Evolutionary conservation across 163 green algal species (phyloP).

Genomic region (Scenedesmus sp.): DNA sequence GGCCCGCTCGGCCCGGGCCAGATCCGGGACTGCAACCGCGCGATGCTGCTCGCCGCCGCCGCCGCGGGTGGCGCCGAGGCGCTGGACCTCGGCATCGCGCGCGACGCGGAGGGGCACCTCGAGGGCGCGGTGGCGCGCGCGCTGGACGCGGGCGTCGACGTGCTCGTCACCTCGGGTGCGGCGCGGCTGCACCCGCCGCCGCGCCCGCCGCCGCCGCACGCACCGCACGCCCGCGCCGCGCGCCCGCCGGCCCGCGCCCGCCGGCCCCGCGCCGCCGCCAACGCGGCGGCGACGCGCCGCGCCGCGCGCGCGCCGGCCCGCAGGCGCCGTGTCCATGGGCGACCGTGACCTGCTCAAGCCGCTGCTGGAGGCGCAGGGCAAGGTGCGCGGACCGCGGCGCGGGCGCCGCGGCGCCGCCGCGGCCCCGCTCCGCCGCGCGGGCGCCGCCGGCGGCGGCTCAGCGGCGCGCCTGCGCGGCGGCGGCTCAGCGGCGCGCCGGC

Average conservation of each 20-base stretch:
- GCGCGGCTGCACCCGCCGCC: too few relatives aligned
- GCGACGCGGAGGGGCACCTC: conserved; percentile 63
- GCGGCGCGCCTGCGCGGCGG: too few relatives aligned
- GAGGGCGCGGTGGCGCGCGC: conserved; percentile 62
- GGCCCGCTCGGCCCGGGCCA: conserved; percentile 69
- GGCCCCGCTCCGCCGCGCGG: too few relatives aligned
- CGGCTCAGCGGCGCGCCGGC: too few relatives aligned
- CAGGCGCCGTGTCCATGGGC: conserved; percentile 97
- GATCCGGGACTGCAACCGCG: conserved; percentile 93
- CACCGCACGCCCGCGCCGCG: too few relatives aligned
- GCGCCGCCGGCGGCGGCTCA: too few relatives aligned
- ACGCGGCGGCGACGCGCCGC: too few relatives aligned
- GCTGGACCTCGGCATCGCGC: conserved; percentile 79
- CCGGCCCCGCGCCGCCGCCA: too few relatives aligned
- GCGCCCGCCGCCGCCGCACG: too few relatives aligned
- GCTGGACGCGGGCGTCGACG: conserved; percentile 64
- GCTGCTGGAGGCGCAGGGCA: conserved; percentile 84
- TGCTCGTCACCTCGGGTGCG: conserved; percentile 81
- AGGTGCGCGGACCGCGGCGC: too few relatives aligned
- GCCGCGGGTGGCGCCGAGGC: conserved; percentile 57
- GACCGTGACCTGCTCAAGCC: conserved; percentile 96
- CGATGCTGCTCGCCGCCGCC: conserved; percentile 83
- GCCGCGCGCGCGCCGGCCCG: neutral
- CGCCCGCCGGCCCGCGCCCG: too few relatives aligned
- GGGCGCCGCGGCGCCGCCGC: too few relatives aligned